Evolutionary conservation across 306 rosid species (phyloP), one percentile per base, ranked within the genome.

Genomic region (Vigna angularis): DNA sequence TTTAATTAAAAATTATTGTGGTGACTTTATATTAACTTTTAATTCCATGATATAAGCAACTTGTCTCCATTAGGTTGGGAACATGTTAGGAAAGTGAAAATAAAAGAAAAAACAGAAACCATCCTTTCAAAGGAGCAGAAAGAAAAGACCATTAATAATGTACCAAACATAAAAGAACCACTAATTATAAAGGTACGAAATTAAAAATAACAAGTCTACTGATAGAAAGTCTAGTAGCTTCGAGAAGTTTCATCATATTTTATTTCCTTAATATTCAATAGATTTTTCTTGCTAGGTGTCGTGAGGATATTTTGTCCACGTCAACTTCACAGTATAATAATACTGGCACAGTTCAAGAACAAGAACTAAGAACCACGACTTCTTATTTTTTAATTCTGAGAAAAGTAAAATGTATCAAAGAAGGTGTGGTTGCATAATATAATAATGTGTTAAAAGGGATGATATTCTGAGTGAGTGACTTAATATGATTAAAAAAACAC

Each of bases 171-270:
- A 34, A 63, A 16, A 34, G 14, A 63, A 3, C 45, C 67, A 62
- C 66, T 7, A 62, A 62, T 62, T 14, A 15, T 15, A 44, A 15
- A 75, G 53, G 76, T 58, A 18, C 28, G 28, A 10, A 68, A 68
- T 59, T 58, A 22, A 11, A 62, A 62, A 34, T 7, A 28, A 30
- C 2, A 61, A 5, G 10, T 59, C 15, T 36, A 36, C n/a, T 49
- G 20, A 10, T 40, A 20, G 2, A 18, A 73, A 61, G 9, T 71
- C 50, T 22, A 64, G 85, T 55, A 82, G 15, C 12, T 82, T 71
- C 70, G 4, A 40, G 52, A 66, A 66, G 32, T 17, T 66, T 66
- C 71, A 18, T 5, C 2, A 0, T 9, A 9, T 53, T 53, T 30
- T n/a, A 49, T 32, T 50, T 22, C 20, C 32, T 7, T 12, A 10